Evolutionary conservation across 495 filamentous ascomycete genomes (phyloP), one percentile per base, ranked within the genome.

Genomic region (Aspergillus sparsus): DNA sequence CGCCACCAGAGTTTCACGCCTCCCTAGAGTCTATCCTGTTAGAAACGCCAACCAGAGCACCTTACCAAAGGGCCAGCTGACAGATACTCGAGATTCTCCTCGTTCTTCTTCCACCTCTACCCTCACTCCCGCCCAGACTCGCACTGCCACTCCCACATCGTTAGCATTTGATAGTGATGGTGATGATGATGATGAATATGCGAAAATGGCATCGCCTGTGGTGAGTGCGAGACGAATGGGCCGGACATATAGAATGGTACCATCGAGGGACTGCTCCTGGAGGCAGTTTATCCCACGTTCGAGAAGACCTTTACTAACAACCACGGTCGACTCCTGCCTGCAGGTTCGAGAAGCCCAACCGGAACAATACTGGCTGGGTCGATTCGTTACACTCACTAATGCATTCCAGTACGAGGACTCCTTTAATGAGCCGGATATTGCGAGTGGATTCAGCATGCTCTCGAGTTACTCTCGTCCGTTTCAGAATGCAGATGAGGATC

Each of bases 301-400:
- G 13, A 53, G 39, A 32, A 49, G 34, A 45, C 21, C 57, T n/a
- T 33, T 37, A 12, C 61, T 63, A 57, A 67, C 55, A 13, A 21
- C 21, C n/a, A 13, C 33, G 39, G 4, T 42, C 55, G 18, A 15
- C 27, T 32, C 15, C 3, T 39, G 55, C n/a, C 44, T 46, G 10
- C 62, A 69, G 61, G 63, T 69, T 31, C 41, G 52, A 44, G 62
- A 61, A 50, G 21, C 65, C 11, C 54, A 64, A 35, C 64, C 65
- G 49, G 61, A 15, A 10, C 59, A 60, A 7, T 86, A 82, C 67
- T 87, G 85, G 85, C 65, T 78, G 0, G 85, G 85, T 12, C 82
- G 85, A 7, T 82, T 84, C 62, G 64, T 75, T 31, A 71, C 81
- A 1, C 68, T 86, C n/a, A 74, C 77, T 34, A 83, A 86, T 68